Percentiles rank a stretch among this genome's conserved stretches.
These are phyloP conservation scores for Diaporthe citri DNA, from an alignment of 2,329 filamentous ascomycete species.

Conservation along the genomic window DNA sequence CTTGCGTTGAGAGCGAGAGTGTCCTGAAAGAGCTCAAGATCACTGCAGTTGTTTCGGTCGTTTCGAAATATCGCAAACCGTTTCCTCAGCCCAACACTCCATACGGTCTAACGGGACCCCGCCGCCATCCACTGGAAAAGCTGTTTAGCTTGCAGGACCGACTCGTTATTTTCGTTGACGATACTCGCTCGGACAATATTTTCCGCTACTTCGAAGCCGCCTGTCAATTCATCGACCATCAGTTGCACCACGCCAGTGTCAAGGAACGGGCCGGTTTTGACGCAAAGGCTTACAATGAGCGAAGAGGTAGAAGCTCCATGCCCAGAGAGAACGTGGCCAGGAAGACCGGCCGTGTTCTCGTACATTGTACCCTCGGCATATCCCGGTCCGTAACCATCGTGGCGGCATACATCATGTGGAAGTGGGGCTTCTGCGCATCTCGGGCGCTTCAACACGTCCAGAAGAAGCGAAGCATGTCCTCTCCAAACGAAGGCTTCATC, in stretches of 20 bases:
- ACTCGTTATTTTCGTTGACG: constrained; percentile 37
- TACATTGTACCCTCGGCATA: constrained; percentile 46
- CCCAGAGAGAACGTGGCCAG: background rate
- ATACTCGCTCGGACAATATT: constrained; percentile 31
- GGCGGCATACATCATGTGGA: constrained; percentile 45
- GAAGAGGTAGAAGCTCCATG: background rate
- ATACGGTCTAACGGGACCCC: background rate
- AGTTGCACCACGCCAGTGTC: background rate
- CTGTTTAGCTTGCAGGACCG: constrained; percentile 37
- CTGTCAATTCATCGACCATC: constrained; percentile 44
- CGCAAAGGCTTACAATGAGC: background rate
- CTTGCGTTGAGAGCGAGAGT: constrained; percentile 23
- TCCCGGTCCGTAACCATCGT: constrained; percentile 44
- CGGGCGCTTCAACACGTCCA: constrained; percentile 37
- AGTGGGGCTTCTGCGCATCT: constrained; percentile 6
- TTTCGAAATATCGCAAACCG: background rate
- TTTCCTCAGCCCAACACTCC: background rate
- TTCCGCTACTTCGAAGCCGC: constrained; percentile 37
- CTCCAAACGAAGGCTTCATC: constrained; percentile 43
- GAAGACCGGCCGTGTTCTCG: constrained; percentile 36
- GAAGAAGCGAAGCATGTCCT: constrained; percentile 35
- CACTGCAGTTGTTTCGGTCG: constrained; percentile 43
- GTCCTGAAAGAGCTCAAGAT: constrained; percentile 39
- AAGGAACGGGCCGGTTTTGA: background rate
- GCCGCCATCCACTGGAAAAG: constrained; percentile 24